These are phyloP conservation scores for Colletotrichum lini DNA, from an alignment of 2,329 filamentous ascomycete genomes.

Conservation along the genomic window DNA sequence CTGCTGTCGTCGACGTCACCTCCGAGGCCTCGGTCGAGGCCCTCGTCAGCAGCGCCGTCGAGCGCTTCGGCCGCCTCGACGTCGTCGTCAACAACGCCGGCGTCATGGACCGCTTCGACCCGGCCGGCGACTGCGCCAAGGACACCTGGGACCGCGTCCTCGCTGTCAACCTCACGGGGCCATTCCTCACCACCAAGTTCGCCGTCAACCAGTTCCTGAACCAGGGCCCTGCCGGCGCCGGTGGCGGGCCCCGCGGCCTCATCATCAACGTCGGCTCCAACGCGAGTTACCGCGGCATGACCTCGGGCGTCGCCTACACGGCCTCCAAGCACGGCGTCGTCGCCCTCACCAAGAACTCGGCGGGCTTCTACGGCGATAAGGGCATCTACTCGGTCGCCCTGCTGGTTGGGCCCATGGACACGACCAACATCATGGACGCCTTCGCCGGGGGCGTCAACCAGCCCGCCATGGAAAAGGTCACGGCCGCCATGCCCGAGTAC, in stretches of 20 bases:
- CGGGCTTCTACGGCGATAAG: conserved; percentile 67
- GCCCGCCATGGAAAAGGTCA: conserved; percentile 50
- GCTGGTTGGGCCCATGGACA: conserved; percentile 39
- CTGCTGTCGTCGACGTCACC: conserved; percentile 35
- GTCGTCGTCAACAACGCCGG: conserved; percentile 72
- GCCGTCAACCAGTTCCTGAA: conserved; percentile 65
- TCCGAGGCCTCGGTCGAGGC: conserved; percentile 31
- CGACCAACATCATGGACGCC: conserved; percentile 50
- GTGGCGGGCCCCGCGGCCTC: conserved; percentile 39
- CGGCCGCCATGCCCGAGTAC: conserved; percentile 48
- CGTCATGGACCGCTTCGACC: conserved; percentile 70
- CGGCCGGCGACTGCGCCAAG: conserved; percentile 63
- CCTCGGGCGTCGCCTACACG: conserved; percentile 63
- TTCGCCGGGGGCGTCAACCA: conserved; percentile 54
- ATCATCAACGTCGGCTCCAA: conserved; percentile 47
- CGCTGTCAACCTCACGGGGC: conserved; percentile 69
- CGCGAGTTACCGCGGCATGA: conserved; percentile 34
- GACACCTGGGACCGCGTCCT: conserved; percentile 68
- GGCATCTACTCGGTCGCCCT: conserved; percentile 57
- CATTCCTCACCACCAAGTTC: conserved; percentile 66
- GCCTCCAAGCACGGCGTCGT: conserved; percentile 68
- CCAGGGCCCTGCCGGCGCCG: conserved; percentile 45
- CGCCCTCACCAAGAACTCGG: conserved; percentile 71
- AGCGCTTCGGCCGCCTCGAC: conserved; percentile 55
- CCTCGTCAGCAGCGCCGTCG: conserved; percentile 36